Evolutionary conservation across 305 asterid genomes (phyloP), one percentile per base, ranked within the genome.

Genomic region (Fraxinus xanthoxyloides): DNA sequence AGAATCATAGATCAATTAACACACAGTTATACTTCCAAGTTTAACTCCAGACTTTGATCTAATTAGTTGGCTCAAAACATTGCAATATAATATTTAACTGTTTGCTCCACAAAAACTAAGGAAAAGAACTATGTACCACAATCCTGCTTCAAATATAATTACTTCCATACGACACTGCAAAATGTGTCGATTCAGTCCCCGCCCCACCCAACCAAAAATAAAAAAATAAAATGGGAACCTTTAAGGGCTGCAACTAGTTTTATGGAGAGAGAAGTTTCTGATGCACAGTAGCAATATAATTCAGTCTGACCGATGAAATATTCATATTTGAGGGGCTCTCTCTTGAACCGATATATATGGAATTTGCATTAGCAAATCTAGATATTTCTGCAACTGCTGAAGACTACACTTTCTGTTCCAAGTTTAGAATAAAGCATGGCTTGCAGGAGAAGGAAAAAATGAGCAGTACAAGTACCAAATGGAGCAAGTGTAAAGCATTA

Each of bases 401-500:
- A 46, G 56, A 46, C 56, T 54, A 5, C 10, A n/a, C 26, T 54
- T 5, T 40, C 51, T 40, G 26, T 5, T 17, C 23, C 63, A 5
- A 17, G 32, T 48, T 1, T 51, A 31, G 28, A 5, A 78, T 79
- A 81, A 77, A 82, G 72, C n/a, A 6, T 81, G 81, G 79, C 82
- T 84, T 78, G 84, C 78, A 84, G 80, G 85, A 48, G 79, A 82
- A 80, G 46, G 46, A 75, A 82, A 24, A 81, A 31, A 32, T 48
- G 81, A 80, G 84, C 76, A 72, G 51, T 10, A 40, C 8, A 85
- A 85, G 86, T 38, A 76, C 81, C 69, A 80, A 32, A 77, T 69
- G 38, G 79, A 61, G 78, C 81, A 78, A 79, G 67, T 70, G 85
- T 84, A 80, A 82, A 79, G 88, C 67, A 80, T 23, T 34, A 79